Evolutionary conservation across 192 early-diverging fungal genomes (phyloP).

Genomic region (Coemansia sp.): DNA sequence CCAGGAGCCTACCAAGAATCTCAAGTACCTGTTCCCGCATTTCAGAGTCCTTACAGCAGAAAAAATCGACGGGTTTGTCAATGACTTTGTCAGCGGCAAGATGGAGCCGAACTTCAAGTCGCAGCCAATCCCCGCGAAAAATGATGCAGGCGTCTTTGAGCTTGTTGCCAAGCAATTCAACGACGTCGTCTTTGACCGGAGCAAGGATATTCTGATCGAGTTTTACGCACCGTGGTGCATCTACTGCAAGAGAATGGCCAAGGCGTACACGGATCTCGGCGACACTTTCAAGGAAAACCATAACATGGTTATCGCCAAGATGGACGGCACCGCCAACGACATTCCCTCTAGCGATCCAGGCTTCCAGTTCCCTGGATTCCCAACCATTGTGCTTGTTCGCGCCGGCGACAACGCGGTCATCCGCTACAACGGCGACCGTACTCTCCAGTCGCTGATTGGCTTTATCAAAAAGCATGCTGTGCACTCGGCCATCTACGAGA

Average conservation of each 20-base stretch:
- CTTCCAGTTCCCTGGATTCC: slow-evolving; percentile 85
- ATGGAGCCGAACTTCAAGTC: slow-evolving; percentile 80
- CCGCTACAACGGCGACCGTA: slow-evolving; percentile 79
- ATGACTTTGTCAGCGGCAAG: slow-evolving; percentile 65
- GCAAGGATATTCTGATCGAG: slow-evolving; percentile 91
- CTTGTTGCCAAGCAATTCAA: slow-evolving; percentile 85
- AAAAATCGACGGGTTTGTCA: slow-evolving; percentile 62
- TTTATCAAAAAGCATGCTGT: slow-evolving; percentile 75
- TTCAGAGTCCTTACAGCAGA: slow-evolving; percentile 62
- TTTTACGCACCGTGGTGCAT: slow-evolving; percentile 92
- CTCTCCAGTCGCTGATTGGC: slow-evolving; percentile 65
- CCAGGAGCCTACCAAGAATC: slow-evolving; percentile 65
- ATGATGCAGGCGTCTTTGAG: slow-evolving; percentile 86
- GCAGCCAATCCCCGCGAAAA: slow-evolving; percentile 76
- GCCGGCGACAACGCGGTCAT: slow-evolving; percentile 74
- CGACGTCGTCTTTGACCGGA: slow-evolving; percentile 80
- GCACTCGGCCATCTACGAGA: slow-evolving; percentile 21
- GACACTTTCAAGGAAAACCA: slow-evolving; percentile 47
- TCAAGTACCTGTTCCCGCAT: slow-evolving; percentile 84
- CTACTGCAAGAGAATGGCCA: slow-evolving; percentile 74
- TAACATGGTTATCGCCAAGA: slow-evolving; percentile 76
- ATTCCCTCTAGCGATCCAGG: slow-evolving; percentile 63
- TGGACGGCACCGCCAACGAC: slow-evolving; percentile 94
- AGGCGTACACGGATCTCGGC: slow-evolving; percentile 82
- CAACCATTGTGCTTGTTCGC: slow-evolving; percentile 91